Conservation (phyloP, 495 filamentous ascomycete species). For the Elasticomyces elasticus region DNA sequence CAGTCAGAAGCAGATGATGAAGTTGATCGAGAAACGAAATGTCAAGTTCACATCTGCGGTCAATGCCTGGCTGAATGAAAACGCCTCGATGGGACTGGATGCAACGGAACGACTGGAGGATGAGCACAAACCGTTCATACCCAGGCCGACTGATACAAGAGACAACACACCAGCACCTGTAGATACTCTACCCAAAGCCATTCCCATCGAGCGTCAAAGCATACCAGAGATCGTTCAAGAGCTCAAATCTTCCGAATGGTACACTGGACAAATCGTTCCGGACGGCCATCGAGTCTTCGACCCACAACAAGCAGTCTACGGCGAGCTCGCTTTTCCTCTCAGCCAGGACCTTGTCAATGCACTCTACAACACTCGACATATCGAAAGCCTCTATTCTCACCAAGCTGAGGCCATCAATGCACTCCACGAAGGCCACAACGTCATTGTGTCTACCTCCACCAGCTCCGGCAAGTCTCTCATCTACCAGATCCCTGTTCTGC, state of each 20-base stretch:
- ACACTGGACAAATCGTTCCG: slow-evolving; percentile 84
- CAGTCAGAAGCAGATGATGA: slow-evolving; percentile 84
- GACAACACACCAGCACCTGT: slow-evolving; percentile 38
- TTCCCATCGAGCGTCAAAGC: slow-evolving; percentile 72
- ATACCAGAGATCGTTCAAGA: slow-evolving; percentile 80
- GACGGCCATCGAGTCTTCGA: slow-evolving; percentile 91
- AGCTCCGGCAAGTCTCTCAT: slow-evolving; percentile 95
- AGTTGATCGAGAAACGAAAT: slow-evolving; percentile 85
- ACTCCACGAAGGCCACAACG: slow-evolving; percentile 70
- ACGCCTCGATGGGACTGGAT: slow-evolving; percentile 54
- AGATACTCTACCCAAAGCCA: slow-evolving; percentile 47
- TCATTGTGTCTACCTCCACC: slow-evolving; percentile 90
- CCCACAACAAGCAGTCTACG: slow-evolving; percentile 70
- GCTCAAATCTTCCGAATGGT: slow-evolving; percentile 74
- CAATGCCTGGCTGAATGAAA: slow-evolving; percentile 64
- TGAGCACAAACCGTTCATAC: slow-evolving; percentile 39
- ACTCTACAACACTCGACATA: slow-evolving; percentile 77
- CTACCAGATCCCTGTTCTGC: slow-evolving; percentile 88
- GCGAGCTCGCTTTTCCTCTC: slow-evolving; percentile 73
- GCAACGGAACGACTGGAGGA: slow-evolving; percentile 54
- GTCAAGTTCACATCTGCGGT: slow-evolving; percentile 72
- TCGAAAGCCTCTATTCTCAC: slow-evolving; percentile 83
- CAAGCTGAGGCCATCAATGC: slow-evolving; percentile 93
- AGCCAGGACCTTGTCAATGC: slow-evolving; percentile 91
- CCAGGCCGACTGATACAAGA: slow-evolving; percentile 41